Evolutionary conservation across 495 filamentous ascomycete species (phyloP).

Genomic region (Neurospora sp.): DNA sequence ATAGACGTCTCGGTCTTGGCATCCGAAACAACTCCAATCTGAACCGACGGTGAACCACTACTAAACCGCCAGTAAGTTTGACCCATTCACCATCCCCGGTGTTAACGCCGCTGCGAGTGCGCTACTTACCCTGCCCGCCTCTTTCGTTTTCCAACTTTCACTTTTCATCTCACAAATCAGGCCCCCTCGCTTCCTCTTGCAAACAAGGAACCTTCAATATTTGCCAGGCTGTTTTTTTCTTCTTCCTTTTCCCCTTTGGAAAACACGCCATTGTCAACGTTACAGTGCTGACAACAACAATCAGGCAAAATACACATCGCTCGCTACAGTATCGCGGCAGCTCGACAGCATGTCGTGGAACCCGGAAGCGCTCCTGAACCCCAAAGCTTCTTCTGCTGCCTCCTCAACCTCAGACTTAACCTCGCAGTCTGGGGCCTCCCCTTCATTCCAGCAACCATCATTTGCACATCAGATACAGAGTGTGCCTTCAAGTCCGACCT

Average conservation of each 20-base stretch:
- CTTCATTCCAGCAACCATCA: constrained; percentile 1
- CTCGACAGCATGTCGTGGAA: constrained; percentile 18
- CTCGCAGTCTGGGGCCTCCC: constrained; percentile 7
- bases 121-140: not conserved
- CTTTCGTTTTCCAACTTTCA: not conserved
- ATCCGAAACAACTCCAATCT: not conserved
- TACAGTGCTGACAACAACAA: not conserved
- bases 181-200: not conserved
- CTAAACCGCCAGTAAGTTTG: not conserved
- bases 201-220: not conserved
- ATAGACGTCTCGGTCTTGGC: not conserved
- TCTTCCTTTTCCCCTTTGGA: not conserved
- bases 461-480: constrained; percentile 1
- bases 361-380: constrained; percentile 18
- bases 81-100: not conserved
- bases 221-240: not conserved
- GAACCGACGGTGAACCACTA: not conserved
- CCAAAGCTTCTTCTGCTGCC: constrained; percentile 9
- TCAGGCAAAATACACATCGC: not conserved
- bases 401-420: constrained; percentile 1
- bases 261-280: not conserved
- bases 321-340: constrained; percentile 1
- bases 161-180: not conserved
- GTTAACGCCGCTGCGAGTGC: not conserved
- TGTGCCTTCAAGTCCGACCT: constrained; percentile 11